These are phyloP conservation scores for Pseudocercospora pini-densiflorae DNA, from an alignment of 2,329 filamentous ascomycete species.

Conservation along the genomic window DNA sequence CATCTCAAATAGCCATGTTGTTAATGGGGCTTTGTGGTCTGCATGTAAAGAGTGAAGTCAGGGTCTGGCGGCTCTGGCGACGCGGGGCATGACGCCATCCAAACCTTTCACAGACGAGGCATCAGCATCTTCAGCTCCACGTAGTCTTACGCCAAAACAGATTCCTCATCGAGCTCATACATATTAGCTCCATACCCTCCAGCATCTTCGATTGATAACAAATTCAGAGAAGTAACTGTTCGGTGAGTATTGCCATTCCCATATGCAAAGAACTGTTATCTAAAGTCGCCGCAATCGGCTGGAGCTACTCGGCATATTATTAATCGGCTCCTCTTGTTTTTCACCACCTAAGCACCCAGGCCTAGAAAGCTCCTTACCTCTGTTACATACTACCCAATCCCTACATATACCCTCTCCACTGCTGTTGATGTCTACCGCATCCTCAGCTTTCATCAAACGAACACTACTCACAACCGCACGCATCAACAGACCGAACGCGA, in stretches of 20 bases:
- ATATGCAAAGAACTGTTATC: background rate
- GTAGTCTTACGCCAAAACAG: background rate
- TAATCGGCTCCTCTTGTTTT: background rate
- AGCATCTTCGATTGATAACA: background rate
- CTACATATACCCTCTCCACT: conserved; percentile 15
- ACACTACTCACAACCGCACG: conserved; percentile 50
- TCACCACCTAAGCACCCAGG: background rate
- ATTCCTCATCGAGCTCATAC: no score
- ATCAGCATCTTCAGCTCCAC: background rate
- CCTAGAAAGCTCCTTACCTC: background rate
- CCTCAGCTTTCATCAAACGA: conserved; percentile 41
- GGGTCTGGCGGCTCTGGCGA: background rate
- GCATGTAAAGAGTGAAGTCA: background rate
- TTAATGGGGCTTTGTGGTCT: background rate
- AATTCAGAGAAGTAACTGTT: background rate
- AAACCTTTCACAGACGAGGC: background rate
- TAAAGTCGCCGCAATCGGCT: background rate
- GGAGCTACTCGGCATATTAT: no score
- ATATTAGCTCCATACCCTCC: background rate
- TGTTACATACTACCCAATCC: background rate
- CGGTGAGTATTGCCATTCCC: background rate
- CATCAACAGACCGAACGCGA: conserved; percentile 28
- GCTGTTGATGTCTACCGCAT: conserved; percentile 43
- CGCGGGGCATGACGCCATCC: no score
- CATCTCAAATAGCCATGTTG: background rate